phyloP scores from a whole-genome alignment of 164 flowering plant genomes.

The Akebia trifoliata region DNA sequence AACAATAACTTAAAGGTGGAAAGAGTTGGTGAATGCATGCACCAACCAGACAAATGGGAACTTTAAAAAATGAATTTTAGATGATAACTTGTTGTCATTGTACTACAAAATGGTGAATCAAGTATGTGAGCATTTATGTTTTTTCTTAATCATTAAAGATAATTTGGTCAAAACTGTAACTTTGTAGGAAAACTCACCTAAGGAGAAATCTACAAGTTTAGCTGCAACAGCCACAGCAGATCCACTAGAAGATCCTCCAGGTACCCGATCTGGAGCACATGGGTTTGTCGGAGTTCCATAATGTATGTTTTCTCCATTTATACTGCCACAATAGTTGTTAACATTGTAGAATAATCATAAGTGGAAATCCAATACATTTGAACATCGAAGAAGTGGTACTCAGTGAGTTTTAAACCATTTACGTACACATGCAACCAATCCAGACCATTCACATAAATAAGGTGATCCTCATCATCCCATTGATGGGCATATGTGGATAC shows the following conservation, averaged over 20 bases:
- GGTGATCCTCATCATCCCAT: no score
- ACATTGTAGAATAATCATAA: not conserved
- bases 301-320: slow-evolving; percentile 82
- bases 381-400: not conserved
- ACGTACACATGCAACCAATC: no score
- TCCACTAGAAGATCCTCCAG: slow-evolving; percentile 98
- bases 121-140: not conserved
- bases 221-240: slow-evolving; percentile 94
- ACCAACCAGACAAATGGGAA: not conserved
- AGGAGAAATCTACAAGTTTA: slow-evolving; percentile 71
- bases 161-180: not conserved
- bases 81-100: not conserved
- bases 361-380: not conserved
- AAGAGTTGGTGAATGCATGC: not conserved
- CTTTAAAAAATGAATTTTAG: not conserved
- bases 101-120: not conserved
- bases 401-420: no score
- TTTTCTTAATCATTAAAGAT: not conserved
- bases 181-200: slow-evolving; percentile 41
- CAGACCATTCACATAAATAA: no score
- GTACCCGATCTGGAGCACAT: slow-evolving; percentile 65
- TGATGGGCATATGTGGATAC: no score
- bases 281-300: slow-evolving; percentile 92
- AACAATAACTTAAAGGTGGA: not conserved
- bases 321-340: slow-evolving; percentile 35